A percentile compares a stretch with the other conserved stretches of the same genome.
phyloP scores from a whole-genome alignment of 306 rosid species.

The Malus sylvestris region DNA sequence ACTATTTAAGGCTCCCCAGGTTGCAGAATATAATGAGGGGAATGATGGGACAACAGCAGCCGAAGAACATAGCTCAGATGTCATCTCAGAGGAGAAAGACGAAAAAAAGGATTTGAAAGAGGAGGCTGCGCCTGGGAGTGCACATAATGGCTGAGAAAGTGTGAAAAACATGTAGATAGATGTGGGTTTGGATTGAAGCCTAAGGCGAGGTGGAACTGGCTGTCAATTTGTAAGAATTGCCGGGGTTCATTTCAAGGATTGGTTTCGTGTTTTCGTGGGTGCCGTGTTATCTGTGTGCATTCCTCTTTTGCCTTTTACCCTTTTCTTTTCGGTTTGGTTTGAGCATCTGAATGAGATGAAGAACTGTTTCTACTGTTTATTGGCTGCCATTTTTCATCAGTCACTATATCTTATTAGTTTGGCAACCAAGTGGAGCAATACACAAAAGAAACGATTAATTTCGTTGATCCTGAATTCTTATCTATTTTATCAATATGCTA shows the following conservation, averaged over 20 bases:
- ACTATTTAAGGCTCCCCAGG: constrained; percentile 41
- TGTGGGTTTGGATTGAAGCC: not conserved
- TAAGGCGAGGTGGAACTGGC: constrained; percentile 17
- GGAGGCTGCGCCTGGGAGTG: constrained; percentile 16
- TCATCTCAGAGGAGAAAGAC: constrained; percentile 63
- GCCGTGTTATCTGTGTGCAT: constrained; percentile 16
- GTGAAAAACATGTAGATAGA: constrained; percentile 8
- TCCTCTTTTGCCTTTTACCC: not conserved
- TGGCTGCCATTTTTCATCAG: not conserved
- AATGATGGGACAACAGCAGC: constrained; percentile 32
- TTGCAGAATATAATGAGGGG: constrained; percentile 30
- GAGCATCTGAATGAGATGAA: constrained; percentile 12
- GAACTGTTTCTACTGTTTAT: constrained; percentile 1
- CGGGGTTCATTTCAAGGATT: not conserved
- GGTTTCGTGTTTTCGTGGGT: not conserved
- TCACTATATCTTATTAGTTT: not conserved
- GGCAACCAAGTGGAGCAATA: not conserved
- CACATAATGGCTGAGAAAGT: constrained; percentile 10
- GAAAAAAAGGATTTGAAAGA: constrained; percentile 36
- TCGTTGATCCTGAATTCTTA: not conserved
- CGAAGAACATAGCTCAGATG: constrained; percentile 58
- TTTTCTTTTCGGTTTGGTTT: not conserved
- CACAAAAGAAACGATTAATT: not conserved
- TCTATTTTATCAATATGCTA: not conserved
- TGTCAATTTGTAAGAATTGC: constrained; percentile 20